Evolutionary conservation across 208 protist species (phyloP), one percentile per base, ranked within the genome.

Genomic region (Leishmania mexicana): DNA sequence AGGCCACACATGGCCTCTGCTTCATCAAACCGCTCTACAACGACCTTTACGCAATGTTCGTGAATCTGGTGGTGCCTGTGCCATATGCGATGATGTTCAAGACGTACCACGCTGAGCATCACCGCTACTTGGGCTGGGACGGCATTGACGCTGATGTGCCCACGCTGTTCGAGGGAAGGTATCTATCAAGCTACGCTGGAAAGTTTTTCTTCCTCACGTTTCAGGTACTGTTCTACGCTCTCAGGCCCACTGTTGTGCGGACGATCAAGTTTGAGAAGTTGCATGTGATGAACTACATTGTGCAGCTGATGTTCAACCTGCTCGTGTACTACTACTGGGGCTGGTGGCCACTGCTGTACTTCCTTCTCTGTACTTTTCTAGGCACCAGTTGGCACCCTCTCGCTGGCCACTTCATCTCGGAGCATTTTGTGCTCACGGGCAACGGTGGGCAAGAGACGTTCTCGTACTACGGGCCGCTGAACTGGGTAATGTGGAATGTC

Each of bases 381-480:
- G 96, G 92, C 38, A 92, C 90, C 24, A 82, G 96, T 28, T 93
- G 98, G 81, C 96, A 99, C 84, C 98, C 98, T 6, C 71, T 96
- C 31, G 87, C 92, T 45, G 96, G 96, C 24, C 96, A 98, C 85
- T 99, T 98, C 82, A 88, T 99, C 75, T 90, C 97, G 10, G 97
- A 99, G 89, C 97, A 99, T 84, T 99, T 98, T 89, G 84, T 97
- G 54, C 97, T 97, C 76, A 81, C 83, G 42, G 87, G 85, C 21
- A 80, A 91, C 17, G 90, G 95, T 45, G 87, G 84, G n/a, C 89
- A 96, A 78, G 96, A 99, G 89, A 99, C 98, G 15, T 99, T 99
- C 83, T 99, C 97, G 10, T 99, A 99, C 86, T 99, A 99, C 88
- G 98, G 98, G 38, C 81, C 85, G 11, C 83, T 97, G 28, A 99